A percentile compares a stretch with the other conserved stretches of the same genome.
These are phyloP conservation scores for Opeltia flavorubescens DNA, from an alignment of 495 filamentous ascomycete species.

Conservation along the genomic window DNA sequence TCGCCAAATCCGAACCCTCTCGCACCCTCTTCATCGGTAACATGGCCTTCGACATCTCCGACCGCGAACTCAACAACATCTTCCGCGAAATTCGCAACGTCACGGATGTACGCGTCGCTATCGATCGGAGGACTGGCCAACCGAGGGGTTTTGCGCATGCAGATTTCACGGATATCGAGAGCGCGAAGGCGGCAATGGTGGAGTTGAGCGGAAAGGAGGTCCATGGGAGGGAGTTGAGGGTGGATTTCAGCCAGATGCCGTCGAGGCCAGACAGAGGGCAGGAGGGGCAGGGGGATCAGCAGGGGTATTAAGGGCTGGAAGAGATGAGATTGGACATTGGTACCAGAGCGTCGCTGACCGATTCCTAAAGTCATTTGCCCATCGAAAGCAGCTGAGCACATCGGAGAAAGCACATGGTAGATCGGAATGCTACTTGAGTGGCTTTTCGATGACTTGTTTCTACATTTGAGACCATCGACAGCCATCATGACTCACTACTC, in stretches of 20 bases:
- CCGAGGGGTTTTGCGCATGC: slow-evolving; percentile 82
- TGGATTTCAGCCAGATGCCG: slow-evolving; percentile 61
- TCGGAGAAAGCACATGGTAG: too few species aligned
- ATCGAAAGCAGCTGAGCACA: too few species aligned
- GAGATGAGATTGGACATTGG: too few species aligned
- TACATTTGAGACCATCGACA: too few species aligned
- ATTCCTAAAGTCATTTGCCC: too few species aligned
- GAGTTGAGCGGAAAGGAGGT: slow-evolving; percentile 42
- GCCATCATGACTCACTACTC: too few species aligned
- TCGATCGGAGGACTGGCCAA: slow-evolving; percentile 77
- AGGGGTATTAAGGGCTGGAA: too few species aligned
- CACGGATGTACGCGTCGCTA: slow-evolving; percentile 71
- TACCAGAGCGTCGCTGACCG: too few species aligned
- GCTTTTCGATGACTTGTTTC: too few species aligned
- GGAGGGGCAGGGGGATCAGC: too few species aligned
- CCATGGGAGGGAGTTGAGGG: slow-evolving; percentile 47
- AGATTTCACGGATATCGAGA: slow-evolving; percentile 58
- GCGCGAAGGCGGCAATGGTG: slow-evolving; percentile 43
- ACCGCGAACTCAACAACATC: slow-evolving; percentile 70
- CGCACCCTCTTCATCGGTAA: slow-evolving; percentile 77
- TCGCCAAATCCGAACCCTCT: slow-evolving; percentile 32
- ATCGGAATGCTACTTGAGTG: too few species aligned
- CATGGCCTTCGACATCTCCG: slow-evolving; percentile 78
- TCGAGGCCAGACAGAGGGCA: slow-evolving; percentile 9
- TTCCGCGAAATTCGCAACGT: slow-evolving; percentile 61